phyloP scores from a whole-genome alignment of 169 alveolate genomes.

The Perkinsus marinus region DNA sequence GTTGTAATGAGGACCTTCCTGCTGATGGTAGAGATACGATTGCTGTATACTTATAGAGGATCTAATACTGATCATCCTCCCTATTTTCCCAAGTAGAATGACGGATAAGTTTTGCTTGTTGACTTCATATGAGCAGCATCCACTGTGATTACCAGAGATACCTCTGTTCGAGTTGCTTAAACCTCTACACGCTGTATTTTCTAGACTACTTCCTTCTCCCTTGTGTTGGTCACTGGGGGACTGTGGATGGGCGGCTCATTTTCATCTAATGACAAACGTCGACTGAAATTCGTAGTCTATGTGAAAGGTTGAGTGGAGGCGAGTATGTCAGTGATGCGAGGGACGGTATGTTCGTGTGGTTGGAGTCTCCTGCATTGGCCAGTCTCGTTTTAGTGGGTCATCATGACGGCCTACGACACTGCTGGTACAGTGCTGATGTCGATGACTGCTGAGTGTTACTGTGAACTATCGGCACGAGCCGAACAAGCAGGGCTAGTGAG shows the following conservation, averaged over 20 bases:
- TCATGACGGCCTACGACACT: conserved; percentile 47
- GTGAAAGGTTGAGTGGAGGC: neutral
- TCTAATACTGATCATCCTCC: neutral
- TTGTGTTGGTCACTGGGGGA: neutral
- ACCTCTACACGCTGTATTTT: neutral
- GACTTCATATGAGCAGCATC: no score
- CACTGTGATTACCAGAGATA: neutral
- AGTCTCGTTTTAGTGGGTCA: conserved; percentile 59
- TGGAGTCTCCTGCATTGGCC: conserved; percentile 42
- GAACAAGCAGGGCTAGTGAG: conserved; percentile 37
- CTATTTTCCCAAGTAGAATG: neutral
- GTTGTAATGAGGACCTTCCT: neutral
- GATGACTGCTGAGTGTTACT: conserved; percentile 41
- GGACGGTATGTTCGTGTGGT: conserved; percentile 14
- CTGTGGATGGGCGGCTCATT: neutral
- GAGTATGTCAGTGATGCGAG: neutral
- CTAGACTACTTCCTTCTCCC: neutral
- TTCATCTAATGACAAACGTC: neutral
- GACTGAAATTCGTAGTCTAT: neutral
- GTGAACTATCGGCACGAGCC: conserved; percentile 67
- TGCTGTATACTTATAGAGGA: neutral
- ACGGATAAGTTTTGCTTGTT: neutral
- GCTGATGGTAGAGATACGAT: neutral
- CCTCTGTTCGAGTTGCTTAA: neutral
- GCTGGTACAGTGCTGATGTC: conserved; percentile 45